These are phyloP conservation scores for Onygena corvina DNA, from an alignment of 2,329 filamentous ascomycete genomes.

Conservation along the genomic window DNA sequence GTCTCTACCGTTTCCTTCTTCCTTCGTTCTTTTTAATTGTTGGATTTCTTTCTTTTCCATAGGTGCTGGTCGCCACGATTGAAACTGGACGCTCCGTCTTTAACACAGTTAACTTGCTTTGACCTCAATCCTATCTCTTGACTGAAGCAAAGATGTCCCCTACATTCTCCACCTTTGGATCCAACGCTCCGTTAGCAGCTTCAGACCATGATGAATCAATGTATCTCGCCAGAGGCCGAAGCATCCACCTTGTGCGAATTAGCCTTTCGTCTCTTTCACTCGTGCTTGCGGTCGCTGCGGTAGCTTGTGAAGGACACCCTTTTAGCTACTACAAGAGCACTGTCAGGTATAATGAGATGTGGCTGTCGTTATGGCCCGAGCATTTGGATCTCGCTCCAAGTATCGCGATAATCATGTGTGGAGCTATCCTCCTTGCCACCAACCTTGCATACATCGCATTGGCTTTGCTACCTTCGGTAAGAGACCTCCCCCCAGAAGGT, in stretches of 20 bases:
- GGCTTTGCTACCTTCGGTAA: slow-evolving; percentile 29
- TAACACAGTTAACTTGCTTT: slow-evolving; percentile 8
- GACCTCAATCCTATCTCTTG: slow-evolving; percentile 3
- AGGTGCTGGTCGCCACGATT: too few species aligned
- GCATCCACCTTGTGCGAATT: slow-evolving; percentile 26
- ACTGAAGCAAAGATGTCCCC: slow-evolving; percentile 20
- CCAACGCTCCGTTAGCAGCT: slow-evolving; percentile 23
- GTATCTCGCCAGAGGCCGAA: slow-evolving; percentile 25
- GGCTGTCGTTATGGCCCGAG: slow-evolving; percentile 32
- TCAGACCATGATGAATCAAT: slow-evolving; percentile 28
- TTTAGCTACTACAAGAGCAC: slow-evolving; percentile 31
- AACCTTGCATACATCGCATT: slow-evolving; percentile 25
- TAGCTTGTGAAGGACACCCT: slow-evolving; percentile 30
- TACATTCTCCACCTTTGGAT: slow-evolving; percentile 21
- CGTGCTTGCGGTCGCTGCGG: slow-evolving; percentile 21
- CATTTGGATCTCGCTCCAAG: slow-evolving; percentile 33
- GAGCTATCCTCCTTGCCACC: slow-evolving; percentile 26
- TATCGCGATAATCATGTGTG: slow-evolving; percentile 27
- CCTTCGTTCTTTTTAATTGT: too few species aligned
- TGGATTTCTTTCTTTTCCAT: too few species aligned
- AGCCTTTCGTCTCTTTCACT: slow-evolving; percentile 26
- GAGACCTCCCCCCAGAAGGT: slow-evolving; percentile 9
- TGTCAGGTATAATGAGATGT: slow-evolving; percentile 23
- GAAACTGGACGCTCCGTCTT: too few species aligned
- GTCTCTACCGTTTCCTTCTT: too few species aligned